Evolutionary conservation across 139 green algal genomes (phyloP).

Genomic region (Haematococcus sp.): DNA sequence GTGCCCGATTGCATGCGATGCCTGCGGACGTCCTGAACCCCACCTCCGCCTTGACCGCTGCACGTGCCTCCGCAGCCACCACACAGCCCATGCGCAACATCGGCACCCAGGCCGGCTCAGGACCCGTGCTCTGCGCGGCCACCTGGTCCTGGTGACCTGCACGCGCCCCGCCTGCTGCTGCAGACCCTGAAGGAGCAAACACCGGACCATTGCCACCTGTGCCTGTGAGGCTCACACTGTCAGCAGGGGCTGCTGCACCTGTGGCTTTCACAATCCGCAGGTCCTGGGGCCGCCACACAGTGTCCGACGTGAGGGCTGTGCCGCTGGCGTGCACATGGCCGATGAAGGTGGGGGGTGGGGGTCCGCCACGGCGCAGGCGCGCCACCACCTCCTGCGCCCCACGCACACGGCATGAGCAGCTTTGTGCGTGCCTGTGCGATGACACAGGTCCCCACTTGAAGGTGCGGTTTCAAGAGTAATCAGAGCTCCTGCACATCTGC

Average conservation of each 20-base stretch:
- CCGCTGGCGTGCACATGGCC: background rate
- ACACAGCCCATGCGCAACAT: background rate
- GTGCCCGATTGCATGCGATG: conserved; percentile 1
- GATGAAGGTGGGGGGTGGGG: background rate
- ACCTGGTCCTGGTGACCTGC: background rate
- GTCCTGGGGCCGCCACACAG: background rate
- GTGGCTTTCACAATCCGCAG: too few species aligned
- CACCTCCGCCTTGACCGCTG: background rate
- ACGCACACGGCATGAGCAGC: background rate
- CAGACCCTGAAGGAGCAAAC: background rate
- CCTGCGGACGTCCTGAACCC: conserved; percentile 1
- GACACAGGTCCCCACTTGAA: too few species aligned
- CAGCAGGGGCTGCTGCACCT: too few species aligned
- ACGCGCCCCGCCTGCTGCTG: background rate
- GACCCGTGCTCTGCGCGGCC: background rate
- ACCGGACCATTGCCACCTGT: too few species aligned
- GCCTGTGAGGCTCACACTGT: too few species aligned
- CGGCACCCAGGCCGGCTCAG: background rate
- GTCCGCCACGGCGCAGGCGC: background rate
- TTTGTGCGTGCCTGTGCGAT: background rate
- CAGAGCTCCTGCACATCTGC: too few species aligned
- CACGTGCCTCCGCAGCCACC: background rate
- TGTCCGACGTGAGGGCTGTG: background rate
- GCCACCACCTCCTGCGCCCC: background rate
- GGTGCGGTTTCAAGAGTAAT: too few species aligned